Base-by-base conservation (phyloP, 306 rosid species). In the Carpinus fangiana region DNA sequence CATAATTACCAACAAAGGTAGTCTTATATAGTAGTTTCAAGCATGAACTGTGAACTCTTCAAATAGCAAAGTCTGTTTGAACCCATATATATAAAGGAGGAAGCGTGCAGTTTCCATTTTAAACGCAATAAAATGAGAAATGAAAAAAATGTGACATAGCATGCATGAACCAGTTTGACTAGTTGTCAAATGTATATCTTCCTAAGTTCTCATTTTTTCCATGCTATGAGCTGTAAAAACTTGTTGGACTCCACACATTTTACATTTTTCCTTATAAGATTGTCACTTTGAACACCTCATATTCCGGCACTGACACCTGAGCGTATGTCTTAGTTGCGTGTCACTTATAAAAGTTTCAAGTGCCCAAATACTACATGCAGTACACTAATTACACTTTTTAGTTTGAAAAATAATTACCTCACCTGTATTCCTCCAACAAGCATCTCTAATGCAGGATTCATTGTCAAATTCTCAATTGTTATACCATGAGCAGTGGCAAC, bases 401-500 rank as follows among this genome's bases (percentile, higher is more conserved):
- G 43, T 57, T 69, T 59, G 45, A 76, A 62, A 67, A 65, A 66
- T 31, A 70, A 70, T 57, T 65, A 76, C 8, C 80, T 79, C 81
- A 95, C 99, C 97, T 95, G 97, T 86, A 93, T 86, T 85, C 99
- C 97, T 73, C 99, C 99, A 74, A 95, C 94, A 45, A 95, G 96
- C 99, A 95, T 95, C 84, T 95, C 99, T 82, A 90, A 76, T 12
- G 95, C 91, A 71, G 98, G 99, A 81, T 91, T 95, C 89, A 88
- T 95, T 71, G 90, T 93, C 81, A 95, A 80, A 83, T 95, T 95
- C 88, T 93, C 96, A 62, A 95, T 95, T 68, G 97, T 95, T 82
- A 95, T 80, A 81, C 99, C 99, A 85, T 95, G 99, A 81, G 99
- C 98, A 51, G 99, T 95, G 70, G 98, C 99, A 79, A 95, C 99